Base-by-base conservation (phyloP, 331 rosid genomes). In the Quercus lobata region DNA sequence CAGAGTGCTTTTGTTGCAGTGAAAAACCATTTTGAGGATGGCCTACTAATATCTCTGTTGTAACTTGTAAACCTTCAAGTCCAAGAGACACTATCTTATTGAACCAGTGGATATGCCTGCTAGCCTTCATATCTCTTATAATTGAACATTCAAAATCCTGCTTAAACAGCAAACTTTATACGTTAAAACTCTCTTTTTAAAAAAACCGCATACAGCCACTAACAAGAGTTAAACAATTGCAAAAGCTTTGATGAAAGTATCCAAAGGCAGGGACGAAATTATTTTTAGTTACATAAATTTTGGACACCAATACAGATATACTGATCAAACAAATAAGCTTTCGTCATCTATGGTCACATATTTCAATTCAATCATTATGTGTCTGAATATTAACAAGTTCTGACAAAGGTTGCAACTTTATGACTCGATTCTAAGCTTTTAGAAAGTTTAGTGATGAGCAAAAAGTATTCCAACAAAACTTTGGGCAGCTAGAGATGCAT, bases 201-300 rank as follows among this genome's bases (percentile, higher is more conserved):
- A 37, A 41, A 41, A 41, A 86, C 97, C 86, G 92, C 81, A 70
- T 11, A 76, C 41, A 69, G 76, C 79, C 81, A 75, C 19, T 55
- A 22, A n/a, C 53, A 68, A 35, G 12, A 22, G 57, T 83, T 65
- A 74, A 54, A 80, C 60, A 41, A 57, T 7, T 30, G 22, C 69
- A 49, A 12, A 41, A 44, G 71, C 17, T 58, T 16, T 18, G 44
- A 55, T 7, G 21, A 7, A 63, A 24, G 62, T 2, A 15, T 17
- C 14, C 41, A 46, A 62, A 54, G 17, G 7, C 44, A 16, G 21
- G 37, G 11, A 27, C 30, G 46, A 41, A 27, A 25, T 63, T 63
- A 16, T 11, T 27, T 27, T 5, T 5, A 2, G 3, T 12, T 15
- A 63, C 19, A 29, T 63, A 63, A 27, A 62, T 62, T 62, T 5